These are phyloP conservation scores for Paraphaeosphaeria minitans DNA, from an alignment of 2,329 filamentous ascomycete species.

Conservation along the genomic window DNA sequence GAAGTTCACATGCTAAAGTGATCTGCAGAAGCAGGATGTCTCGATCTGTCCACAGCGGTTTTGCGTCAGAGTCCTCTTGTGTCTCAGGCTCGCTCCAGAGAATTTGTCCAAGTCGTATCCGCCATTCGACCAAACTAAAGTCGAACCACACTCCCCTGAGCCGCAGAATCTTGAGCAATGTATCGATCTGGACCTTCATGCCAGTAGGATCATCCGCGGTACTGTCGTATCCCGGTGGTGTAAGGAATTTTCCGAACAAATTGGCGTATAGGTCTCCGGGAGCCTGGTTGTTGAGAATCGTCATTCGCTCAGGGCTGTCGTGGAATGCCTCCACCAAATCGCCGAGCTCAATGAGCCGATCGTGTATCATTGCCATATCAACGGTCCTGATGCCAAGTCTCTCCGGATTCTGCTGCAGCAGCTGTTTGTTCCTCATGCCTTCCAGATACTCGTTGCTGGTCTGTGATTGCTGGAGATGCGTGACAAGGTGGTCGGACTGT, in stretches of 20 bases:
- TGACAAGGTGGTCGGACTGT: constrained; percentile 64
- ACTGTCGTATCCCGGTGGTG: constrained; percentile 45
- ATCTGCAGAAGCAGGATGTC: constrained; percentile 62
- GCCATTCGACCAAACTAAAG: constrained; percentile 75
- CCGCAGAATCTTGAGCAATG: constrained; percentile 68
- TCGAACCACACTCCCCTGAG: constrained; percentile 74
- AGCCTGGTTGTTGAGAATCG: constrained; percentile 55
- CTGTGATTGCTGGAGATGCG: constrained; percentile 61
- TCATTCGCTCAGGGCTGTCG: constrained; percentile 61
- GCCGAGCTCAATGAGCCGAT: constrained; percentile 46
- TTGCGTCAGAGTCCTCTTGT: constrained; percentile 25
- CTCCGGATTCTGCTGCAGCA: constrained; percentile 44
- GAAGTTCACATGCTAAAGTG: constrained; percentile 59
- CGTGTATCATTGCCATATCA: constrained; percentile 38
- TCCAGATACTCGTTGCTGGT: constrained; percentile 36
- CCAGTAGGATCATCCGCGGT: constrained; percentile 62
- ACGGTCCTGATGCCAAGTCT: constrained; percentile 45
- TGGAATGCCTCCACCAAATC: constrained; percentile 61
- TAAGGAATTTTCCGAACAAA: constrained; percentile 51
- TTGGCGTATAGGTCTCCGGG: constrained; percentile 58
- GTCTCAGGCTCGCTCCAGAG: constrained; percentile 62
- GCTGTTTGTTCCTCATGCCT: constrained; percentile 52
- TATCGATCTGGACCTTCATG: constrained; percentile 71
- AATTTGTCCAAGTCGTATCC: constrained; percentile 73
- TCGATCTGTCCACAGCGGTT: constrained; percentile 48